Conservation (phyloP, 2,329 filamentous ascomycete genomes). For the Drechslera avenae region DNA sequence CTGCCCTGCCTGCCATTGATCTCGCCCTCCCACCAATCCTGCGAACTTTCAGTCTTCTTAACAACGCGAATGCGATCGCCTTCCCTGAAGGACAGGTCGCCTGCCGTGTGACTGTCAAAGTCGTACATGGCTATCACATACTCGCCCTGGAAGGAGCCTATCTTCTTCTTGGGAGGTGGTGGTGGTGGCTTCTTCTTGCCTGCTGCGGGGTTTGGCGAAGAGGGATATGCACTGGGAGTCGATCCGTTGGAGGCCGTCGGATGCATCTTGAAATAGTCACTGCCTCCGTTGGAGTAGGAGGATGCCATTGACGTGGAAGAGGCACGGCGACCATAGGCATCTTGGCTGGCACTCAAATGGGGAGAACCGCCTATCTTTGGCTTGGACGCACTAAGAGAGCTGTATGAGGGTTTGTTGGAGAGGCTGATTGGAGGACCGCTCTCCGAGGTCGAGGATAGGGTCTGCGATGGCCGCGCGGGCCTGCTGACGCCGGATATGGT, state of each 20-base stretch:
- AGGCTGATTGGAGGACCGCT: conserved; percentile 40
- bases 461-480: conserved; percentile 34
- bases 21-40: conserved; percentile 91
- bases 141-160: conserved; percentile 55
- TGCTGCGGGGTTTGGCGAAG: conserved; percentile 51
- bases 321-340: conserved; percentile 36
- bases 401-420: conserved; percentile 43
- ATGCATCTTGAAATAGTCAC: conserved; percentile 51
- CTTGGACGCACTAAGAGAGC: conserved; percentile 41
- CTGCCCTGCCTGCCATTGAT: conserved; percentile 68
- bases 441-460: conserved; percentile 32
- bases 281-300: conserved; percentile 35
- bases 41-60: conserved; percentile 77
- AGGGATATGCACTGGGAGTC: conserved; percentile 26
- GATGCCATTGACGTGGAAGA: conserved; percentile 42
- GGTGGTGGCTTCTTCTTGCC: conserved; percentile 77
- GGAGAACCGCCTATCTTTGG: conserved; percentile 44
- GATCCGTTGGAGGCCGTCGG: conserved; percentile 45
- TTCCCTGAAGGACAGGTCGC: conserved; percentile 75
- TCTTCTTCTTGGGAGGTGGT: conserved; percentile 68
- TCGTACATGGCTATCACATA: conserved; percentile 76
- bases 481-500: conserved; percentile 28
- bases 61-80: conserved; percentile 78
- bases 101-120: conserved; percentile 70
- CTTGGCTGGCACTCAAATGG: conserved; percentile 39